Percentiles rank a stretch among this genome's conserved stretches.
phyloP scores from a whole-genome alignment of 352 stramenopile genomes.

The Globisporangium radiosum region DNA sequence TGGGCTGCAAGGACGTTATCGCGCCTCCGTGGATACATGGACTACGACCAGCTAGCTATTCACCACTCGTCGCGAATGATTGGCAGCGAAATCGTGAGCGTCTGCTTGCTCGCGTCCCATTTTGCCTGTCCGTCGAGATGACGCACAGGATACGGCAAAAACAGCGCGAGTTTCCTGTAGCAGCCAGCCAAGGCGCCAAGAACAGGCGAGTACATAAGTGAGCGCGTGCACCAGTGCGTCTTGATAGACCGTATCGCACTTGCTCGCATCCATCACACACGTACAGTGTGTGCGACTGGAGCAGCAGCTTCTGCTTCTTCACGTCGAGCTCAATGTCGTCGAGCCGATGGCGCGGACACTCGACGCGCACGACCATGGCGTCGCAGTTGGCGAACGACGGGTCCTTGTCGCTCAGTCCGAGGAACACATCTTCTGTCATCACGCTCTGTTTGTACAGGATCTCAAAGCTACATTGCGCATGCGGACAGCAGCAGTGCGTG shows the following conservation, averaged over 20 bases:
- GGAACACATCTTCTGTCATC: conserved; percentile 83
- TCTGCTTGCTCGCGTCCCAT: conserved; percentile 50
- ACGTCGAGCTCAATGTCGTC: conserved; percentile 82
- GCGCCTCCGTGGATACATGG: too few species aligned
- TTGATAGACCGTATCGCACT: background rate
- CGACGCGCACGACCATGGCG: conserved; percentile 69
- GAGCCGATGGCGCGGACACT: conserved; percentile 51
- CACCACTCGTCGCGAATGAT: conserved; percentile 77
- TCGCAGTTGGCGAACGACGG: conserved; percentile 76
- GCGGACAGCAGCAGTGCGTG: background rate
- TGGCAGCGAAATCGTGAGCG: conserved; percentile 55
- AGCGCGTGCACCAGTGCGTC: background rate
- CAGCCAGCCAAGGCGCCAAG: background rate
- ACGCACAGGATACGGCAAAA: conserved; percentile 65
- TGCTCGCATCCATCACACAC: conserved; percentile 1
- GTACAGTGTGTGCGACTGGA: conserved; percentile 56
- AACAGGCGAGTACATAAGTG: too few species aligned
- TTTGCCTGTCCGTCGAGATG: conserved; percentile 66
- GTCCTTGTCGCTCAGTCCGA: conserved; percentile 78
- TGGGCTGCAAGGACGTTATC: too few species aligned
- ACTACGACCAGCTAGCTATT: background rate
- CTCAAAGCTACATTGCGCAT: conserved; percentile 37
- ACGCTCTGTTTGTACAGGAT: conserved; percentile 84
- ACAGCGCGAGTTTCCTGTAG: conserved; percentile 56
- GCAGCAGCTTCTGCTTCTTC: conserved; percentile 66